phyloP scores from a whole-genome alignment of 2,329 filamentous ascomycete genomes.

The Diaporthe humulicola region DNA sequence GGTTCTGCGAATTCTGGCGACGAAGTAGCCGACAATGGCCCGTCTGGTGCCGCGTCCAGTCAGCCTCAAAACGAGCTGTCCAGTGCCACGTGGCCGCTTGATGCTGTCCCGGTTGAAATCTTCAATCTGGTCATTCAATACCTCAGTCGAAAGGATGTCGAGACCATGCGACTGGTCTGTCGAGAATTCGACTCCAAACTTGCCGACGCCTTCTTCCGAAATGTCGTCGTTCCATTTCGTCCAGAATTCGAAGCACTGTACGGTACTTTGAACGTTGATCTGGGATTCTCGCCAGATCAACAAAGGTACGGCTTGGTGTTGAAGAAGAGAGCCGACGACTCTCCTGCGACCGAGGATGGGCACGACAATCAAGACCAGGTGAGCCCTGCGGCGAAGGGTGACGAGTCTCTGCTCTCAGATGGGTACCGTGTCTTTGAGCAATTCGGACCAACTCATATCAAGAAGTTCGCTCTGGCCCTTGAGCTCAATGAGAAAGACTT shows the following conservation, averaged over 20 bases:
- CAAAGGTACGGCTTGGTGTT: slow-evolving; percentile 43
- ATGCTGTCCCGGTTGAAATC: slow-evolving; percentile 70
- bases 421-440: slow-evolving; percentile 73
- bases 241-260: slow-evolving; percentile 63
- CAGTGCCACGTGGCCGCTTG: slow-evolving; percentile 48
- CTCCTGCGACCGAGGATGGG: neutral
- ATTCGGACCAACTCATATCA: slow-evolving; percentile 69
- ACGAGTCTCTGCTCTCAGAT: slow-evolving; percentile 52
- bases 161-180: slow-evolving; percentile 72
- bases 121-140: slow-evolving; percentile 69
- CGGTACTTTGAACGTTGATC: slow-evolving; percentile 52
- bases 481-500: slow-evolving; percentile 71
- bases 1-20: neutral
- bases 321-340: slow-evolving; percentile 41
- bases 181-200: slow-evolving; percentile 59
- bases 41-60: neutral
- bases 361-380: slow-evolving; percentile 25
- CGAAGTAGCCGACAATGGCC: neutral
- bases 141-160: slow-evolving; percentile 70
- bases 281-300: slow-evolving; percentile 40
- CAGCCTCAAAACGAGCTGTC: neutral
- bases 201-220: slow-evolving; percentile 65
- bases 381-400: slow-evolving; percentile 44
- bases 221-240: slow-evolving; percentile 75
- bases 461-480: slow-evolving; percentile 75